These are phyloP conservation scores for Ophioceras dolichostomum DNA, from an alignment of 2,329 filamentous ascomycete genomes.

Conservation along the genomic window DNA sequence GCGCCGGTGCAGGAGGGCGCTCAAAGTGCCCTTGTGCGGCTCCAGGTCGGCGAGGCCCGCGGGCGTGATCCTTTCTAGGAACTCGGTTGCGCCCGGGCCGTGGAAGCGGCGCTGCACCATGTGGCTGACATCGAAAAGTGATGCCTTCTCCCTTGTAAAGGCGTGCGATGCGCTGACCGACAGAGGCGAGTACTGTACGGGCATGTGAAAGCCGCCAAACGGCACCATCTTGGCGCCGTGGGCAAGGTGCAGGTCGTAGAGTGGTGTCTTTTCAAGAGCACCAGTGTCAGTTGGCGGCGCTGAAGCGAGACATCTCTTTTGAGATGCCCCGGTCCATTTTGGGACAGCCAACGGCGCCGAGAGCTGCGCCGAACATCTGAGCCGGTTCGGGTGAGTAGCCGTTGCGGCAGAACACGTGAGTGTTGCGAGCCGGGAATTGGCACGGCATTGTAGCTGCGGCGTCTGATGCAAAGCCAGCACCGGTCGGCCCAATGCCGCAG, in stretches of 20 bases:
- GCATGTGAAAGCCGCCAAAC: slow-evolving; percentile 92
- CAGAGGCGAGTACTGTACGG: slow-evolving; percentile 71
- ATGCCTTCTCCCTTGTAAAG: slow-evolving; percentile 80
- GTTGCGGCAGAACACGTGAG: too few species aligned
- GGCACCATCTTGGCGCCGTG: slow-evolving; percentile 88
- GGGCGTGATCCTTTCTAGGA: slow-evolving; percentile 78
- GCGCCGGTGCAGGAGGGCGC: slow-evolving; percentile 64
- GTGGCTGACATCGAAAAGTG: slow-evolving; percentile 91
- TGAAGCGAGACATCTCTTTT: too few species aligned
- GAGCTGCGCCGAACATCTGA: too few species aligned
- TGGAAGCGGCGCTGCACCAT: slow-evolving; percentile 88
- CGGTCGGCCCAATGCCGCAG: too few species aligned
- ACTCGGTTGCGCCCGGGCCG: slow-evolving; percentile 66
- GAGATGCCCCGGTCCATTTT: too few species aligned
- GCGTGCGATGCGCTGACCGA: slow-evolving; percentile 75
- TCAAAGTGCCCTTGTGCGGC: slow-evolving; percentile 64
- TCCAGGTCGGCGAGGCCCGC: slow-evolving; percentile 53
- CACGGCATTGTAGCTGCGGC: too few species aligned
- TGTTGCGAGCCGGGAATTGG: too few species aligned
- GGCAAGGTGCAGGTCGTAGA: slow-evolving; percentile 33
- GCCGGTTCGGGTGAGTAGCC: too few species aligned
- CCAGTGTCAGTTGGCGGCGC: too few species aligned
- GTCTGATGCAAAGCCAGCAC: too few species aligned
- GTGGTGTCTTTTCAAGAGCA: slow-evolving; percentile 19
- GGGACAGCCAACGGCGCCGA: too few species aligned